Base-by-base conservation (phyloP, 1,284 basidiomycete genomes). In the Baeospora myosura region DNA sequence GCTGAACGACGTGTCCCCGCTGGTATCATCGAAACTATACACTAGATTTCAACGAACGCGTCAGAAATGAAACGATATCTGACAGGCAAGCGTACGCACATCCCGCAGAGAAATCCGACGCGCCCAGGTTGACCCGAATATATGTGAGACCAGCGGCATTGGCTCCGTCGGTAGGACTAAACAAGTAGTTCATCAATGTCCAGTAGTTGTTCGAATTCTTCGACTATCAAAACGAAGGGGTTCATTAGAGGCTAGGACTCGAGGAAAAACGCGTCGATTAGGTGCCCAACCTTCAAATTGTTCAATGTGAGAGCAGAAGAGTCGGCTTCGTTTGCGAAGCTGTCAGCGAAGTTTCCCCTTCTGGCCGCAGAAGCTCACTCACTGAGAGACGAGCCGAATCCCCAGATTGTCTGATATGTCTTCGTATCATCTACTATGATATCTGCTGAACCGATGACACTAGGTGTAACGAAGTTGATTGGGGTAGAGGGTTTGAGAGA, bases 391-490 rank as follows among this genome's bases (percentile, higher is more conserved):
- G 52, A 58, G 3, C 60, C 60, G 44, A 62, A 61, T 2, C 60
- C 60, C 30, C 51, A 56, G 32, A 62, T 54, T 4, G 54, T 46
- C 42, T 62, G 60, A 34, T 51, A 59, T 12, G 50, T 45, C n/a
- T 46, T 40, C 16, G 40, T 44, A 26, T 57, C 55, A 33, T 54
- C 44, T 14, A 62, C 52, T 11, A 52, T 49, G 34, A 62, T 60
- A 41, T 58, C 52, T 5, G 58, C 59, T 20, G 49, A 43, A 5
- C 53, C 55, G 28, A 50, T 51, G n/a, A 52, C 34, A 8, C 55
- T 54, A 16, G 54, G 51, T 16, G 58, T 42, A 12, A 53, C 58
- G 42, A 71, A 69, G 38, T 64, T 61, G 34, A 71, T 65, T 1
- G 67, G 65, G 1, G 60, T 53, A 14, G 49, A 50, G 12, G 60